Percentiles rank a stretch among this genome's conserved stretches.
Evolutionary conservation across 129 eudicot genomes (phyloP).

Genomic region (Daucus carota): DH1_v3.0 NC_030382.2:44709501-44710000

Average conservation of each 20-base stretch:
- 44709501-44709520: too few species aligned
- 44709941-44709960: conserved; percentile 76
- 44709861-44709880: conserved; percentile 73
- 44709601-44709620: too few species aligned
- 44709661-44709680: too few species aligned
- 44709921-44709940: conserved; percentile 40
- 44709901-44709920: conserved; percentile 68
- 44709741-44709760: background rate
- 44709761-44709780: background rate
- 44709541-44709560: too few species aligned
- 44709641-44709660: too few species aligned
- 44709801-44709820: conserved; percentile 79
- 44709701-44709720: too few species aligned
- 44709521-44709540: too few species aligned
- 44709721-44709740: too few species aligned
- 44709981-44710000: background rate
- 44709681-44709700: too few species aligned
- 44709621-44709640: too few species aligned
- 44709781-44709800: conserved; percentile 53
- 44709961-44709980: conserved; percentile 34
- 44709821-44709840: conserved; percentile 70
- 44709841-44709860: conserved; percentile 59
- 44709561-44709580: too few species aligned
- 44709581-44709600: too few species aligned
- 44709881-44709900: conserved; percentile 33